Base-by-base conservation (phyloP, 2,329 filamentous ascomycete genomes). In the Alternaria triticimaculans region DNA sequence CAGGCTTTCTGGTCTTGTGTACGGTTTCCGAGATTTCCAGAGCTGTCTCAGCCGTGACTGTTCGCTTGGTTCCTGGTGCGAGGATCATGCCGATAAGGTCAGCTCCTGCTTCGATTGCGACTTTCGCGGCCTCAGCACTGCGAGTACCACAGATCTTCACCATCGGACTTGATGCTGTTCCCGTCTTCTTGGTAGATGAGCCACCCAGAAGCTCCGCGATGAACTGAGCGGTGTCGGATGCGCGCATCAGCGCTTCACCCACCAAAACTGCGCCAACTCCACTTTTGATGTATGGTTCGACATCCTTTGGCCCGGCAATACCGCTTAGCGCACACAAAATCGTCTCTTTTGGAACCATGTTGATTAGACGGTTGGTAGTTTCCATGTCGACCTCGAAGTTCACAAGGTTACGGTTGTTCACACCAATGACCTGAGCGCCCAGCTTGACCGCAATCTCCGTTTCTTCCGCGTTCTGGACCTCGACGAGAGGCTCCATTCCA, bases 91-190 rank as follows among this genome's bases (percentile, higher is more conserved):
- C 96, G 55, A 99, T 89, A 69, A 97, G 85, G 80, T 99, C 94
- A 30, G 96, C 96, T 25, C 94, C 94, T 43, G 93, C 90, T 76
- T 94, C 89, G 50, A 96, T 88, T 15, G 96, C 96, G 65, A 89
- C 87, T 59, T 88, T 85, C 6, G 96, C 96, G 15, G 90, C 93
- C 76, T 96, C 93, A 10, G 90, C 86, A 63, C 89, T 93, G 62
- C 95, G 88, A 9, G 94, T 98, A 6, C 96, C 96, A 78, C 96
- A 99, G 23, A 99, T 97, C 83, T 99, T 99, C 69, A 97, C 94
- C 28, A 96, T 84, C 1, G 84, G 26, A 80, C 67, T 25, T 70
- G 75, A 86, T 44, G 56, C 33, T 9, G 44, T 45, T n/a, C 60
- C 45, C 20, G 67, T 49, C 15, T 69, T 54, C 63, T 62, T 56